Evolutionary conservation across 2,329 filamentous ascomycete genomes (phyloP).

Genomic region (Sporothrix phasma): DNA sequence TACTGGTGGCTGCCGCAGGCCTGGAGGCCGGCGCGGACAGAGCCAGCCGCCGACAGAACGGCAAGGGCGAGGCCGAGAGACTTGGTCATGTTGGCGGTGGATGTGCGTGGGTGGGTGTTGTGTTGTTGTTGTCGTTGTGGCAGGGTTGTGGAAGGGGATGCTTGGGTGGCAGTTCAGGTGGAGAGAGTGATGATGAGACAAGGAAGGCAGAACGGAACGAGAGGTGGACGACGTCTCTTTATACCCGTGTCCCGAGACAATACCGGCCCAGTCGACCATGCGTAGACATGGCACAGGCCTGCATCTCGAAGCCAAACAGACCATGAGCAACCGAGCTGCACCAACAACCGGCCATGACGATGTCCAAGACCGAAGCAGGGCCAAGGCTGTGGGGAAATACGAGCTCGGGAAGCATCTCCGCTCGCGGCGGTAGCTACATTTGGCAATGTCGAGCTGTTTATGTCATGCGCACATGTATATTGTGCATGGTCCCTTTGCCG

Average conservation of each 20-base stretch:
- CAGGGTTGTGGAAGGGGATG: neutral
- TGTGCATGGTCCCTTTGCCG: neutral
- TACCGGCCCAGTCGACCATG: neutral
- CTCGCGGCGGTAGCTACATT: too few species aligned
- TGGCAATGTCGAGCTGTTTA: too few species aligned
- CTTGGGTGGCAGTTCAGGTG: neutral
- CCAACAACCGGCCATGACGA: neutral
- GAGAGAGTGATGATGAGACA: neutral
- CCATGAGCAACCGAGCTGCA: neutral
- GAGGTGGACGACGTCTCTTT: neutral
- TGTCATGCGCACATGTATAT: too few species aligned
- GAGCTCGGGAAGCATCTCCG: neutral
- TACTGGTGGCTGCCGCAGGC: slow-evolving; percentile 17
- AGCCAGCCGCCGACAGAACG: slow-evolving; percentile 8
- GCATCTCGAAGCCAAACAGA: too few species aligned
- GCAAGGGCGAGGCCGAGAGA: slow-evolving; percentile 8
- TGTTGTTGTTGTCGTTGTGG: neutral
- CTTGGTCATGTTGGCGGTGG: neutral
- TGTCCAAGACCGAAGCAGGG: neutral
- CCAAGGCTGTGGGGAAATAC: neutral
- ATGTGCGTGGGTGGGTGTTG: neutral
- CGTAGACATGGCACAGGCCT: neutral
- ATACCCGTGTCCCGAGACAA: neutral
- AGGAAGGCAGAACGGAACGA: neutral
- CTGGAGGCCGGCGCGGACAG: slow-evolving; percentile 2